A percentile compares a stretch with the other conserved stretches of the same genome.
These are phyloP conservation scores for Incumbomyces delicatus DNA, from an alignment of 2,329 filamentous ascomycete species.

Conservation along the genomic window DNA sequence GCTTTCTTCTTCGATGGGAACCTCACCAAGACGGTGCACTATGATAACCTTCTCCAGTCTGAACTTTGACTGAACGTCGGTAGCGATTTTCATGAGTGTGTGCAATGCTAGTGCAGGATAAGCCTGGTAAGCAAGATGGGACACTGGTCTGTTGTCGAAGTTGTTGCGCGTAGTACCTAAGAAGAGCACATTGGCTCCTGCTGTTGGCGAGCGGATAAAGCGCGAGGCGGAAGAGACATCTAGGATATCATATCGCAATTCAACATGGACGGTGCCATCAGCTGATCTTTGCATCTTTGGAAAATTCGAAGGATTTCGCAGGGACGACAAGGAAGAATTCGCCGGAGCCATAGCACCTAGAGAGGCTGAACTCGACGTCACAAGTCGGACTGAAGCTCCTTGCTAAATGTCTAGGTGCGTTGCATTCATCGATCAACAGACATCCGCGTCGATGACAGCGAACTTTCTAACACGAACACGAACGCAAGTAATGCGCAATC, in stretches of 20 bases:
- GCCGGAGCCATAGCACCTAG: neutral
- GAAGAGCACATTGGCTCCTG: slow-evolving; percentile 38
- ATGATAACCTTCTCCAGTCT: slow-evolving; percentile 64
- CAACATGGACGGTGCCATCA: slow-evolving; percentile 31
- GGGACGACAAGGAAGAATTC: slow-evolving; percentile 12
- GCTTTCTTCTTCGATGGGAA: slow-evolving; percentile 86
- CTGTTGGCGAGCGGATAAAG: slow-evolving; percentile 31
- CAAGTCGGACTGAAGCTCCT: neutral
- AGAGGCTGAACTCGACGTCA: neutral
- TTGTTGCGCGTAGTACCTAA: slow-evolving; percentile 37
- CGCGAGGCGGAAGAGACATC: slow-evolving; percentile 26
- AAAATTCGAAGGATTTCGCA: slow-evolving; percentile 33
- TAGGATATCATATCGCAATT: slow-evolving; percentile 33
- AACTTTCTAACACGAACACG: no score
- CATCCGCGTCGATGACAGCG: no score
- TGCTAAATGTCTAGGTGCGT: neutral
- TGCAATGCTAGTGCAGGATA: slow-evolving; percentile 35
- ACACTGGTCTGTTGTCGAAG: slow-evolving; percentile 32
- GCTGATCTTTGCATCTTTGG: slow-evolving; percentile 27
- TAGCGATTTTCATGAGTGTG: slow-evolving; percentile 29
- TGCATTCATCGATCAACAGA: no score
- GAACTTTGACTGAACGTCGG: slow-evolving; percentile 49
- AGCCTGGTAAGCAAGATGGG: slow-evolving; percentile 35
- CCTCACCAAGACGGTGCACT: slow-evolving; percentile 72
- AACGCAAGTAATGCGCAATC: no score